phyloP scores from a whole-genome alignment of 108 stramenopile genomes.

The Schizochytrium sp. region DNA sequence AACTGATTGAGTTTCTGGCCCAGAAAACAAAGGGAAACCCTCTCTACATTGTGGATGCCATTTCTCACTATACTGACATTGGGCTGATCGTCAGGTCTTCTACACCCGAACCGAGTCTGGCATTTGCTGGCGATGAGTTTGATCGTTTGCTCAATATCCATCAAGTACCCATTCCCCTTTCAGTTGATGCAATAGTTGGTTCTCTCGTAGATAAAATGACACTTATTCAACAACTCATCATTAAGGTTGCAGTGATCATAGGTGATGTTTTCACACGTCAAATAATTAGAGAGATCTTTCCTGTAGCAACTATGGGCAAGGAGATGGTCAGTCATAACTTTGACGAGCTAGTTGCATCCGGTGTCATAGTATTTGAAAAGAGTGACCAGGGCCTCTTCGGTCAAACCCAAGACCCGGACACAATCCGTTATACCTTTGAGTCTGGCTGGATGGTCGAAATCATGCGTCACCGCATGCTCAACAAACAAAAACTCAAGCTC shows the following conservation, averaged over 20 bases:
- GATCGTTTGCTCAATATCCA: constrained; percentile 32
- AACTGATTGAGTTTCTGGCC: not conserved
- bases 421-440: not conserved
- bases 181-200: constrained; percentile 49
- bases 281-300: not conserved
- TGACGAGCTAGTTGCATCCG: not conserved
- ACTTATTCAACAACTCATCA: constrained; percentile 54
- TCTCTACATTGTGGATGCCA: constrained; percentile 20
- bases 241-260: constrained; percentile 49
- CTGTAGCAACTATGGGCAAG: not conserved
- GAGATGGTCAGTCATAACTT: not conserved
- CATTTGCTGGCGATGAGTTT: constrained; percentile 2
- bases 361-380: not conserved
- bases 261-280: constrained; percentile 45
- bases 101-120: not conserved
- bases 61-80: not conserved
- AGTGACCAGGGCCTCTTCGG: not conserved
- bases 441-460: constrained; percentile 49
- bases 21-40: constrained; percentile 8
- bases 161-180: not conserved
- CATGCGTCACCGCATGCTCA: constrained; percentile 35
- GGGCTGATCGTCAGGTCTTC: not conserved
- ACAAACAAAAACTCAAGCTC: constrained; percentile 59
- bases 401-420: not conserved
- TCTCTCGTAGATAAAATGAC: constrained; percentile 49